Percentiles rank a stretch among this genome's conserved stretches.
Evolutionary conservation across 306 rosid genomes (phyloP).

Genomic region (Quercus bicolor): DNA sequence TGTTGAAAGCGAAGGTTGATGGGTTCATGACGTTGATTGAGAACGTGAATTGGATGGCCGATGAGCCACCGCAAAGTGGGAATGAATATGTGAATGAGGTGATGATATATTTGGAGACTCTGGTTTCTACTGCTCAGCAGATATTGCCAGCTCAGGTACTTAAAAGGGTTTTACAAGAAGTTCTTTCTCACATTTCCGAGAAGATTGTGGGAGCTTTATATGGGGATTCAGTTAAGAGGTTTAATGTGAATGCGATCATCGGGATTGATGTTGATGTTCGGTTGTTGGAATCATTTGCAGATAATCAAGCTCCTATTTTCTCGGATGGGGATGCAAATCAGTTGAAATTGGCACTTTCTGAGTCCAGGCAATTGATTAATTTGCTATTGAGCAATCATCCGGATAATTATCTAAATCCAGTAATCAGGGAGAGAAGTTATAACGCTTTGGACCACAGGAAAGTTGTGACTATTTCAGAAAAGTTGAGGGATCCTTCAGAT

Average conservation of each 20-base stretch:
- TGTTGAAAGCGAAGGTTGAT: conserved; percentile 61
- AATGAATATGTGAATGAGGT: conserved; percentile 94
- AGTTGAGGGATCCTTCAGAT: conserved; percentile 85
- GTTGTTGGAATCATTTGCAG: conserved; percentile 86
- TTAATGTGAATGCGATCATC: conserved; percentile 60
- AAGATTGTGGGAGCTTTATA: conserved; percentile 66
- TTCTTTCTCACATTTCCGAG: conserved; percentile 86
- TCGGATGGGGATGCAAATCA: conserved; percentile 75
- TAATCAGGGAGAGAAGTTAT: conserved; percentile 95
- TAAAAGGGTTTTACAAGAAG: conserved; percentile 78
- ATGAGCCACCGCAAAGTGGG: conserved; percentile 70
- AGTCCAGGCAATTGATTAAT: conserved; percentile 73
- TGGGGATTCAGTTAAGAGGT: conserved; percentile 82
- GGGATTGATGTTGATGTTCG: conserved; percentile 83
- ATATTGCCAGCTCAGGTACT: conserved; percentile 88
- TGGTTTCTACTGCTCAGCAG: conserved; percentile 93
- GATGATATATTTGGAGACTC: conserved; percentile 82
- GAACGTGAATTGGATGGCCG: conserved; percentile 84
- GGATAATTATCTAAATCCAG: conserved; percentile 86
- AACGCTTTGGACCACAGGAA: conserved; percentile 74
- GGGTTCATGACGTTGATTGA: conserved; percentile 83
- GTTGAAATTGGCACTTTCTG: conserved; percentile 66
- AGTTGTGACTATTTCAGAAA: conserved; percentile 76
- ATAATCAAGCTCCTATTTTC: conserved; percentile 66
- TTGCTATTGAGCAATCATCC: conserved; percentile 91